phyloP scores from a whole-genome alignment of 331 rosid genomes.

The Rhamnella rubrinervis region DNA sequence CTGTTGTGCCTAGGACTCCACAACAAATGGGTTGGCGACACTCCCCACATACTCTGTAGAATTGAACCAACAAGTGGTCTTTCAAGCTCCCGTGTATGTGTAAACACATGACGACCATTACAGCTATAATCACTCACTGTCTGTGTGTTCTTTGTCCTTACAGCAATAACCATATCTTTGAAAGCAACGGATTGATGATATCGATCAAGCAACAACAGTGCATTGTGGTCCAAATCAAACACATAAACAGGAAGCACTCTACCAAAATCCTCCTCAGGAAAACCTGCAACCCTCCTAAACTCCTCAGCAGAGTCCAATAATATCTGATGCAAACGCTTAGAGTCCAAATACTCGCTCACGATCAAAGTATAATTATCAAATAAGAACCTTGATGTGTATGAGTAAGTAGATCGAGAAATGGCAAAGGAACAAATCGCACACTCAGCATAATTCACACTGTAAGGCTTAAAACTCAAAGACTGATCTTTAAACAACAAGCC shows the following conservation, averaged over 20 bases:
- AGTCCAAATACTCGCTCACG: conserved; percentile 94
- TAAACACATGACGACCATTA: conserved; percentile 78
- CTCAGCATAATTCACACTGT: conserved; percentile 40
- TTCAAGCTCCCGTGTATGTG: conserved; percentile 70
- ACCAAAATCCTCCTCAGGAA: conserved; percentile 67
- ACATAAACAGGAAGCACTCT: conserved; percentile 85
- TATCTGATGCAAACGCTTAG: conserved; percentile 79
- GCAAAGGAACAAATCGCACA: conserved; percentile 76
- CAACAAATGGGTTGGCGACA: conserved; percentile 78
- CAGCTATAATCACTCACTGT: conserved; percentile 95
- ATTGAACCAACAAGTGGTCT: conserved; percentile 90
- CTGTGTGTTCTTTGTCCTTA: conserved; percentile 81
- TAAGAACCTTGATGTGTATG: conserved; percentile 85
- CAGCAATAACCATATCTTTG: conserved; percentile 93
- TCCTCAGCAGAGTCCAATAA: conserved; percentile 67
- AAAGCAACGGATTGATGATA: conserved; percentile 89
- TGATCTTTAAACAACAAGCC: conserved; percentile 71
- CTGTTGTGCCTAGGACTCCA: conserved; percentile 89
- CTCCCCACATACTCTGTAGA: conserved; percentile 99
- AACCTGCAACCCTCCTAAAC: conserved; percentile 54
- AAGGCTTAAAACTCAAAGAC: conserved; percentile 55
- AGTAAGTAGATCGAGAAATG: conserved; percentile 62
- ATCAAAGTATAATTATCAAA: conserved; percentile 87
- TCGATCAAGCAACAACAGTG: conserved; percentile 68
- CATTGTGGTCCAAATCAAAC: conserved; percentile 67